Conservation (phyloP, 2,329 filamentous ascomycete genomes). For the Aureobasidium uvarum region DNA sequence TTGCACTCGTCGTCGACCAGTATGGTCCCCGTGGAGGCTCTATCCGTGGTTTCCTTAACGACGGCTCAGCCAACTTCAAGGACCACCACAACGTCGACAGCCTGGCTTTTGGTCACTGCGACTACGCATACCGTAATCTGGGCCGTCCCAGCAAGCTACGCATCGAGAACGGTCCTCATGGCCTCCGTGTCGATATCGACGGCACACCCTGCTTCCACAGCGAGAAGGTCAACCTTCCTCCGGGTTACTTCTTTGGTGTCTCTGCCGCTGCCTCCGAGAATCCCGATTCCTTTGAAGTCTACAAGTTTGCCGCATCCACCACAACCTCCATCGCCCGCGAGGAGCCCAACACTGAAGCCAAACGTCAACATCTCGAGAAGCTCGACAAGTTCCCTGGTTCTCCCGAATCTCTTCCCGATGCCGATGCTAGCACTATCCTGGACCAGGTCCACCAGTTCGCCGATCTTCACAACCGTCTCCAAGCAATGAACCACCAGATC, state of each 20-base stretch:
- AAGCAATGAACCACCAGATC: conserved; percentile 68
- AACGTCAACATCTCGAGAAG: conserved; percentile 33
- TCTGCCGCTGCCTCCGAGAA: conserved; percentile 85
- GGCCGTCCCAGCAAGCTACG: conserved; percentile 79
- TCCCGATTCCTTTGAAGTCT: conserved; percentile 91
- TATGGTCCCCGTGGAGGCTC: conserved; percentile 76
- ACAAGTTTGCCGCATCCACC: conserved; percentile 74
- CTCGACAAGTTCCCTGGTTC: conserved; percentile 44
- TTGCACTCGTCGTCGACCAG: conserved; percentile 81
- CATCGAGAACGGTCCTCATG: conserved; percentile 63
- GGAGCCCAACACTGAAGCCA: conserved; percentile 37
- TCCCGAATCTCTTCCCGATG: conserved; percentile 43
- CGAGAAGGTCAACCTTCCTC: conserved; percentile 70
- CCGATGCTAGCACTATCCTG: conserved; percentile 41
- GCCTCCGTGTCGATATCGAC: conserved; percentile 78
- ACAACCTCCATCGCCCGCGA: conserved; percentile 34
- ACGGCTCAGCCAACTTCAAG: conserved; percentile 77
- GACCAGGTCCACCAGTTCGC: conserved; percentile 64
- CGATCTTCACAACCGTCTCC: conserved; percentile 81
- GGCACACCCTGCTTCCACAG: conserved; percentile 79
- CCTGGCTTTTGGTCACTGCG: conserved; percentile 90
- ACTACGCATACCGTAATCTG: conserved; percentile 86
- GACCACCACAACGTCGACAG: conserved; percentile 73
- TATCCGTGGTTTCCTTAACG: conserved; percentile 90
- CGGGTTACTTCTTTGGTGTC: conserved; percentile 79